These are phyloP conservation scores for Ambispora gerdemannii DNA, from an alignment of 192 early-diverging fungal species.

Conservation along the genomic window DNA sequence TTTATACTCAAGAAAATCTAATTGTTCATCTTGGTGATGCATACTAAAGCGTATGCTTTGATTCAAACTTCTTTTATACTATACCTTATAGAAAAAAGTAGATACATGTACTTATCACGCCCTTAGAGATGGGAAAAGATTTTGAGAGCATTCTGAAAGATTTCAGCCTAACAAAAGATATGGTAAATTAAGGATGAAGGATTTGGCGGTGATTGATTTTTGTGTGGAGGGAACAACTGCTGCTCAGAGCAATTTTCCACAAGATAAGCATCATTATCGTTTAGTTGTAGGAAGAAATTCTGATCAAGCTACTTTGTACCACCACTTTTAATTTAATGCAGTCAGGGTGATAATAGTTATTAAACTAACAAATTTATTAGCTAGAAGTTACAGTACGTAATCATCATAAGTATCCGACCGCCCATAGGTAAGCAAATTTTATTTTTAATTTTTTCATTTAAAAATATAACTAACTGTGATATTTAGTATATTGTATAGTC, in stretches of 20 bases:
- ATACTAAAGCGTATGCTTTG: no score
- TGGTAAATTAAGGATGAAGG: not conserved
- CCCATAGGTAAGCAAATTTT: no score
- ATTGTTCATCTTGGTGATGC: no score
- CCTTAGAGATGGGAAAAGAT: conserved; percentile 9
- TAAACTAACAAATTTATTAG: conserved; percentile 1
- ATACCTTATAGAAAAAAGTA: no score
- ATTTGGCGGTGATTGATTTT: conserved; percentile 14
- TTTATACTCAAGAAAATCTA: no score
- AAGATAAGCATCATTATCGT: conserved; percentile 2
- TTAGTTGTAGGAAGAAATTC: not conserved
- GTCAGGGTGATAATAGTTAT: conserved; percentile 3
- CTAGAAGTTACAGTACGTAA: no score
- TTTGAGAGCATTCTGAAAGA: conserved; percentile 17
- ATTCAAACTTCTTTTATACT: no score
- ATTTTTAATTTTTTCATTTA: no score
- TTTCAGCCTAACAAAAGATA: conserved; percentile 14
- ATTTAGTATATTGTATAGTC: no score
- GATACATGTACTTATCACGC: no score
- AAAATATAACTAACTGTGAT: no score
- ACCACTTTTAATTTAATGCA: conserved; percentile 10
- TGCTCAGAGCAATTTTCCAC: conserved; percentile 14
- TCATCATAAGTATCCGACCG: no score
- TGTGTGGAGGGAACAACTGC: conserved; percentile 8
- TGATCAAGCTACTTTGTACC: conserved; percentile 7